Percentiles rank a stretch among this genome's conserved stretches.
Conservation (phyloP, 768 basidiomycete species). For the Serendipita indica region DNA sequence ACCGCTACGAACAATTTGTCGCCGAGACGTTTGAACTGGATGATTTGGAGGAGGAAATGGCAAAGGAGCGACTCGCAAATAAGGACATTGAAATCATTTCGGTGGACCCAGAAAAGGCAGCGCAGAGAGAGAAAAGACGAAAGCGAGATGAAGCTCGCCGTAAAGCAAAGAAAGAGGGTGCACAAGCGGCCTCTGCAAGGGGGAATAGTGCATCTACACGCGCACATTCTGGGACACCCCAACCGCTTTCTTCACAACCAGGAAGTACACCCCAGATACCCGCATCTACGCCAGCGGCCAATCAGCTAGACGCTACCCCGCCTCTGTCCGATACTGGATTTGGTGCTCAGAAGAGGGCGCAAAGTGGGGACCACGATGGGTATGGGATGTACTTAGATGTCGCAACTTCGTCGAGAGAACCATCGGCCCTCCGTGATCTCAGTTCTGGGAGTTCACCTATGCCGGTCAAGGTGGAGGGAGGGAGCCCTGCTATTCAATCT, state of each 20-base stretch:
- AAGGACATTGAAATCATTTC: slow-evolving; percentile 10
- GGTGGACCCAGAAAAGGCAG: background rate
- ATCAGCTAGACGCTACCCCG: background rate
- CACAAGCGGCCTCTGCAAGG: background rate
- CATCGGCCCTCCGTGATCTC: too few species aligned
- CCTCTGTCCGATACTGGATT: too few species aligned
- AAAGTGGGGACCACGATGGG: too few species aligned
- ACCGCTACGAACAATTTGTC: slow-evolving; percentile 77
- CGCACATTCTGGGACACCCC: background rate
- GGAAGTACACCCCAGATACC: background rate
- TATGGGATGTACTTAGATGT: too few species aligned
- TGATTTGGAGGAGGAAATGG: slow-evolving; percentile 58
- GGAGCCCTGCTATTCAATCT: background rate
- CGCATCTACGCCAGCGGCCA: background rate
- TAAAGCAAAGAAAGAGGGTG: background rate
- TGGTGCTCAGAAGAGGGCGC: too few species aligned
- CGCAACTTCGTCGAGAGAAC: too few species aligned
- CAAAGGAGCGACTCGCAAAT: slow-evolving; percentile 21
- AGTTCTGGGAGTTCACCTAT: background rate
- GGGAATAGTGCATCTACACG: background rate
- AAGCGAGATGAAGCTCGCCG: slow-evolving; percentile 12
- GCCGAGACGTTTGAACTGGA: slow-evolving; percentile 68
- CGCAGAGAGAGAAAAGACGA: slow-evolving; percentile 12
- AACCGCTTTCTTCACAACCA: background rate
- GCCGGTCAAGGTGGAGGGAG: background rate